Conservation (phyloP, 2,329 filamentous ascomycete species). For the Claviceps paspali region DNA sequence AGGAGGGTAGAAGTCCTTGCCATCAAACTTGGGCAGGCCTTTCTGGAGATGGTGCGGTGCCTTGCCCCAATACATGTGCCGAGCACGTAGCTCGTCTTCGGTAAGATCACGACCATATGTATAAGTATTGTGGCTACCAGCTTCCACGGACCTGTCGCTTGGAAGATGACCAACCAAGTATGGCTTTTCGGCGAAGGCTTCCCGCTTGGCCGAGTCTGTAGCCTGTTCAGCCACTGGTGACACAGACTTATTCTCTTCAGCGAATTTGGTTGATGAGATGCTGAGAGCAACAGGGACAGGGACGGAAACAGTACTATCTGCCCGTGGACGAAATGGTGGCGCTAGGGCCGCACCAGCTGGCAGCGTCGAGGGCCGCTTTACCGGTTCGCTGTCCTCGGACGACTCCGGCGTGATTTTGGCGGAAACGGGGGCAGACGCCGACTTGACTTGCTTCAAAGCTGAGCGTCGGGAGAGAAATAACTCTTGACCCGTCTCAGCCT, state of each 20-base stretch:
- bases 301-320: conserved; percentile 9
- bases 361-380: conserved; percentile 22
- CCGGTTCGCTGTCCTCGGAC: conserved; percentile 10
- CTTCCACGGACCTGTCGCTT: conserved; percentile 24
- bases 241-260: conserved; percentile 1
- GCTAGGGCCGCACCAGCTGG: conserved; percentile 32
- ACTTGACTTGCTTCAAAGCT: conserved; percentile 17
- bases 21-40: conserved; percentile 48
- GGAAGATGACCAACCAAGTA: conserved; percentile 42
- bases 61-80: conserved; percentile 45
- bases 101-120: conserved; percentile 41
- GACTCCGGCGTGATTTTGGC: conserved; percentile 9
- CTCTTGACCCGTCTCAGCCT: conserved; percentile 6
- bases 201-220: conserved; percentile 7
- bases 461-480: conserved; percentile 8
- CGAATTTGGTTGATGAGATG: conserved; percentile 1
- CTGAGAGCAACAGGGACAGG: conserved; percentile 2
- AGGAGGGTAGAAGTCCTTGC: conserved; percentile 47
- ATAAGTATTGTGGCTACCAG: conserved; percentile 31
- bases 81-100: conserved; percentile 41
- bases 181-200: conserved; percentile 18
- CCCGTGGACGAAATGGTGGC: conserved; percentile 32
- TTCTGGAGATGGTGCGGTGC: conserved; percentile 32
- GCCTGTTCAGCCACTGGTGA: not conserved
- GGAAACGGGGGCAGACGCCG: conserved; percentile 10